Percentiles rank a stretch among this genome's conserved stretches.
phyloP scores from a whole-genome alignment of 495 filamentous ascomycete species.

The Talaromyces thailandensis region DNA sequence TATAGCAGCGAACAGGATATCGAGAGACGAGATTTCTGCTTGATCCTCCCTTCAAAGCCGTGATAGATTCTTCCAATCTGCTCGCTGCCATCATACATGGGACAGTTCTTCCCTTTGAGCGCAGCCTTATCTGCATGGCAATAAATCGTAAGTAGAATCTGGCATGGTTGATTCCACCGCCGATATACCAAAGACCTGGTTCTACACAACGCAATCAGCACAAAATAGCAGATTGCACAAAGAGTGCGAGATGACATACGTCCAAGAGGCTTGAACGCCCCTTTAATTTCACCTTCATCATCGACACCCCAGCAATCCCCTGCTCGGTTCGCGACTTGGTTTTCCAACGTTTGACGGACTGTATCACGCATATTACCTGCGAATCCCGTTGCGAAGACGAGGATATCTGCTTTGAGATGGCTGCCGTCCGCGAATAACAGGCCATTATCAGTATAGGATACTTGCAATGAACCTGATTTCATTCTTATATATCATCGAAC shows the following conservation, averaged over 20 bases:
- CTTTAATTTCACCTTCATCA: slow-evolving; percentile 24
- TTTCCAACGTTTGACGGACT: slow-evolving; percentile 15
- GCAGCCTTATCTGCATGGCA: slow-evolving; percentile 18
- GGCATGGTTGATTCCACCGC: slow-evolving; percentile 16
- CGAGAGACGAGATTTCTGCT: no score
- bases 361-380: slow-evolving; percentile 16
- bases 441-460: slow-evolving; percentile 15
- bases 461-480: slow-evolving; percentile 14
- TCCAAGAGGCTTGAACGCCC: slow-evolving; percentile 19
- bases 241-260: slow-evolving; percentile 13
- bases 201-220: slow-evolving; percentile 11
- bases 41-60: neutral
- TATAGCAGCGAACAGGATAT: neutral
- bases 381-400: slow-evolving; percentile 29
- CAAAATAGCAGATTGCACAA: neutral
- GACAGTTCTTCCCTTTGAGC: slow-evolving; percentile 5
- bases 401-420: slow-evolving; percentile 21
- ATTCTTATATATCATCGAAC: slow-evolving; percentile 20
- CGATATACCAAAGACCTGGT: slow-evolving; percentile 21
- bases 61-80: neutral
- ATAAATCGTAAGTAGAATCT: slow-evolving; percentile 25
- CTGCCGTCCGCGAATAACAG: slow-evolving; percentile 19
- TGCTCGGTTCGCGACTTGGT: slow-evolving; percentile 17
- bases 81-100: neutral
- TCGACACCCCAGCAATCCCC: slow-evolving; percentile 27